These are phyloP conservation scores for Metschnikowia dekortorum DNA, from an alignment of 805 yeast species.

Conservation along the genomic window DNA sequence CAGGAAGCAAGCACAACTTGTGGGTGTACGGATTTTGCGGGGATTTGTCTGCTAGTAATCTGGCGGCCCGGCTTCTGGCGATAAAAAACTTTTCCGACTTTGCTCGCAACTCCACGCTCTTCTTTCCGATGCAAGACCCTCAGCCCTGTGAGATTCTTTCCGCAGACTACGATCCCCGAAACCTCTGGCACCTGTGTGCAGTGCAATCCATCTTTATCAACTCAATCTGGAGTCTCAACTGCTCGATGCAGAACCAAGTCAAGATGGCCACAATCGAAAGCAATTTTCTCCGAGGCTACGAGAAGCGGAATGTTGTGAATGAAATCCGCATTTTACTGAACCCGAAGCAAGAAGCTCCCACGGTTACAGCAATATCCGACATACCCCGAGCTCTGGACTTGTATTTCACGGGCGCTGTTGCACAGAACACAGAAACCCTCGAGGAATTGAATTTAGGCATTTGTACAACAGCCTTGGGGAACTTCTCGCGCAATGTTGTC, in stretches of 20 bases:
- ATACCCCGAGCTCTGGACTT: not conserved
- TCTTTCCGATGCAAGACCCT: conserved; percentile 48
- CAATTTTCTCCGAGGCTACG: conserved; percentile 37
- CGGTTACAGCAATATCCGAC: not conserved
- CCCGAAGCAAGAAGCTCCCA: not conserved
- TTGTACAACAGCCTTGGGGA: not conserved
- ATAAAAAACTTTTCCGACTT: conserved; percentile 45
- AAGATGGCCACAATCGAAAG: conserved; percentile 45
- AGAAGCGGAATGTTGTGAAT: conserved; percentile 46
- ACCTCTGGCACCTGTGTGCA: conserved; percentile 42
- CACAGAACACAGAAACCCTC: not conserved
- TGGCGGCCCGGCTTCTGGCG: conserved; percentile 28
- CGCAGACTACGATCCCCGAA: conserved; percentile 13
- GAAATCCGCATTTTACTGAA: conserved; percentile 20
- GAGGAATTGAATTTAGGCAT: not conserved
- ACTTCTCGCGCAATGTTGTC: not conserved
- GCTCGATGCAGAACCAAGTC: conserved; percentile 28
- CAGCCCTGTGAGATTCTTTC: conserved; percentile 4
- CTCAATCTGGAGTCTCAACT: conserved; percentile 43
- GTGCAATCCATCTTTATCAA: conserved; percentile 28
- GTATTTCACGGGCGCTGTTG: not conserved
- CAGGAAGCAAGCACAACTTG: conserved; percentile 29
- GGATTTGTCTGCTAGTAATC: not conserved
- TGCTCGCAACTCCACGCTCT: conserved; percentile 46
- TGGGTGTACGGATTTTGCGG: conserved; percentile 25